A percentile compares a stretch with the other conserved stretches of the same genome.
Evolutionary conservation across 2,329 filamentous ascomycete species (phyloP).

Genomic region (Onygenales sp.): DNA sequence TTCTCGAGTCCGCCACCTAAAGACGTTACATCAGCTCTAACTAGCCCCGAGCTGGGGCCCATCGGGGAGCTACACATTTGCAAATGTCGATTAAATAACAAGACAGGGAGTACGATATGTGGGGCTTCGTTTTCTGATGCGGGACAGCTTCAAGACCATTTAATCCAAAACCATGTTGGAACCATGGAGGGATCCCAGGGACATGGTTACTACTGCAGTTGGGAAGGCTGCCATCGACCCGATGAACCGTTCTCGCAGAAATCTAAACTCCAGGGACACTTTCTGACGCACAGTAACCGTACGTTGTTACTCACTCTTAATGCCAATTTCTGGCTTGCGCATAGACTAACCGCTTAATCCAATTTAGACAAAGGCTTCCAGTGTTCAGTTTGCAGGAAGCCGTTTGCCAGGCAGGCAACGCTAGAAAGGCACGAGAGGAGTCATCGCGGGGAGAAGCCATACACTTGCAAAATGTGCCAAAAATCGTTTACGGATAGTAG

Average conservation of each 20-base stretch:
- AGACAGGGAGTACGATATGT: conserved; percentile 17
- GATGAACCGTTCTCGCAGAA: conserved; percentile 37
- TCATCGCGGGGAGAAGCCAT: conserved; percentile 35
- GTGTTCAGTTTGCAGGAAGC: conserved; percentile 32
- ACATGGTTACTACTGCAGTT: conserved; percentile 35
- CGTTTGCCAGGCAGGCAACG: conserved; percentile 34
- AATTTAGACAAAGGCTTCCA: conserved; percentile 31
- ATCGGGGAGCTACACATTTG: conserved; percentile 29
- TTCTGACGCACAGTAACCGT: conserved; percentile 37
- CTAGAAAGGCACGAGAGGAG: conserved; percentile 35
- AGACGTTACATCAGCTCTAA: conserved; percentile 27
- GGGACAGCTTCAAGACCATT: conserved; percentile 31
- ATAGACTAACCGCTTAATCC: background rate
- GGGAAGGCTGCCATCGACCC: conserved; percentile 33
- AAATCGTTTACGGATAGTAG: conserved; percentile 37
- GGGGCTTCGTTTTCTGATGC: conserved; percentile 27
- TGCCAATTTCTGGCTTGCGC: background rate
- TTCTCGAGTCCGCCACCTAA: conserved; percentile 28
- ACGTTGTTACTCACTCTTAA: conserved; percentile 7
- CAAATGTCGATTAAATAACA: conserved; percentile 22
- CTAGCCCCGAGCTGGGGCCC: conserved; percentile 25
- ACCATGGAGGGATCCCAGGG: conserved; percentile 29
- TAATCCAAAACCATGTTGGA: conserved; percentile 27
- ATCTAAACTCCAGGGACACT: conserved; percentile 36
- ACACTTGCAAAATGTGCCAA: conserved; percentile 30